Evolutionary conservation across 176 grass and related monocot genomes (phyloP).

Genomic region (Oryza meridionalis): DNA sequence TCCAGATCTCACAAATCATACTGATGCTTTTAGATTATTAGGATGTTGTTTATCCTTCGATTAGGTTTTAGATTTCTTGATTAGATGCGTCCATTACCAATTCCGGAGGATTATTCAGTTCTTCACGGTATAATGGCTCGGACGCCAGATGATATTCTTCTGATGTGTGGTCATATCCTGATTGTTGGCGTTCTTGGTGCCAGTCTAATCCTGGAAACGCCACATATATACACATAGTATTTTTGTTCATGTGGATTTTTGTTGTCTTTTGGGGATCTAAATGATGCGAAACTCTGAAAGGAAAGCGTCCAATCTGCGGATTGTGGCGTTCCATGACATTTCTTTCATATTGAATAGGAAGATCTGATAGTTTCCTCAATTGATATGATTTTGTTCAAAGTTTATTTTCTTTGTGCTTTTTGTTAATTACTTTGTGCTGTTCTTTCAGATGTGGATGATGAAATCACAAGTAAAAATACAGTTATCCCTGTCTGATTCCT

Average conservation of each 20-base stretch:
- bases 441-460: conserved; percentile 55
- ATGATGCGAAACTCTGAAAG: conserved; percentile 48
- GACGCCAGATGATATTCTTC: conserved; percentile 44
- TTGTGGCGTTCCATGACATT: conserved; percentile 38
- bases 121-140: conserved; percentile 68
- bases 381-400: background rate
- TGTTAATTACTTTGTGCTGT: background rate
- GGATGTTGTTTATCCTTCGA: background rate
- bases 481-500: conserved; percentile 86
- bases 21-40: background rate
- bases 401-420: background rate
- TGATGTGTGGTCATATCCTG: conserved; percentile 75
- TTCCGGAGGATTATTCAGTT: conserved; percentile 56
- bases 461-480: conserved; percentile 57
- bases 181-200: conserved; percentile 56
- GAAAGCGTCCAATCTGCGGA: conserved; percentile 3
- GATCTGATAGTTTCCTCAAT: conserved; percentile 52
- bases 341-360: conserved; percentile 71
- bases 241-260: rapidly evolving
- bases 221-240: conserved; percentile 34
- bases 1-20: background rate
- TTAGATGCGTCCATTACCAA: conserved; percentile 64
- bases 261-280: conserved; percentile 42
- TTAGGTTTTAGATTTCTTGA: background rate
- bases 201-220: conserved; percentile 74